Evolutionary conservation across 352 stramenopile genomes (phyloP), one percentile per base, ranked within the genome.

Genomic region (Phytopythium cucurbitacearum): DNA sequence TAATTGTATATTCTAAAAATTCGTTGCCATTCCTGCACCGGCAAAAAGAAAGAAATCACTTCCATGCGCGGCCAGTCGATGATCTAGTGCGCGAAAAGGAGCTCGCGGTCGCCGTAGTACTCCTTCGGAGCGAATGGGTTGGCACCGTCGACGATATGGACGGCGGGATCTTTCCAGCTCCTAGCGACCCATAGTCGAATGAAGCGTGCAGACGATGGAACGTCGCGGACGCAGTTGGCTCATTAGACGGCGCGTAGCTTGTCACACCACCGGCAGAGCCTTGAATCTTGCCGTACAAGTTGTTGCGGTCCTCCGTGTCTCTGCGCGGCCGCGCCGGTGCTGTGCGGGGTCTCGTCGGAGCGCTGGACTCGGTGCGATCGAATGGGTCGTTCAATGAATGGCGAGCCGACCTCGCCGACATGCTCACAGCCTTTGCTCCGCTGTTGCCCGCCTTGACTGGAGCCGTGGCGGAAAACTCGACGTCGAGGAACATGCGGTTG

Each of bases 271-370:
- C 21, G 5, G 36, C 28, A 13, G 28, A 53, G 16, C 38, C 48
- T 13, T 15, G 35, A 32, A 66, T 65, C 36, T 77, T 84, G 42
- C 70, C 74, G 40, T 74, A 64, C 21, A 77, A 45, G 42, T 76
- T 32, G 52, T 80, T 66, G 38, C 65, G 70, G 10, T 55, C 76
- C 40, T 85, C 74, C 33, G 69, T 59, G 10, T 82, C 71, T 34
- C 66, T 85, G 38, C 67, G 71, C 4, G 55, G 35, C 4, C 66
- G 62, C 13, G 67, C 55, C 1, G 74, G 74, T 11, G 71, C 74
- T 21, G 74, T 83, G 9, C 67, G 69, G 11, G 74, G 74, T n/a
- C 66, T 66, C 7, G 38, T 42, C 1, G 56, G 53, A 4, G 39
- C 48, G 59, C 16, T 66, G 61, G 3, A 51, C 51, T 15, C 21